Base-by-base conservation (phyloP, 2,329 filamentous ascomycete genomes). In the Ceratocystis cubensis region DNA sequence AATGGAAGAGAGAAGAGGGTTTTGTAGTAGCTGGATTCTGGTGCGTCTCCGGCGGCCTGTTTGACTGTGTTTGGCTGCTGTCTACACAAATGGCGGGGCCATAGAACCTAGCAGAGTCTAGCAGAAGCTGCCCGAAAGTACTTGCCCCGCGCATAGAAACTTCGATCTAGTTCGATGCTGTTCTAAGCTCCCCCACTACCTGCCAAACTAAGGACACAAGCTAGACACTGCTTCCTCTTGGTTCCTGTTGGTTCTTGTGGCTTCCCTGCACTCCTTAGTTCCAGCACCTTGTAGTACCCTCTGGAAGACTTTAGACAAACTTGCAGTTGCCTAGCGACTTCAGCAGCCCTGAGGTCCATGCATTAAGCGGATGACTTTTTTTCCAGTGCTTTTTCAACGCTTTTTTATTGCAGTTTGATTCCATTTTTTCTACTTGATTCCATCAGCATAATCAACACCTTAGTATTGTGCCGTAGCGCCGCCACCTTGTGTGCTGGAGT, bases 131-230 rank as follows among this genome's bases (percentile, higher is more conserved):
- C 57, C 62, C 62, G 61, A 68, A 67, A 64, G 63, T 46, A 41
- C 59, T 53, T 64, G 62, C 69, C 69, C 69, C 69, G 67, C 69
- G 64, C 67, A 44, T 61, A 30, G 56, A 66, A 57, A 68, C 65
- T 78, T 78, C 76, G 75, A 78, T 75, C 73, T 69, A 76, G 72
- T 78, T 78, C 76, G 75, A 74, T 73, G 74, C 73, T 74, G 71
- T 78, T 78, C 76, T 74, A 78, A 68, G 75, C 67, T 68, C 67
- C 64, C 37, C 64, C 64, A 66, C 67, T 61, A 64, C 61, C 61
- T 57, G 33, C 45, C 61, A 64, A 64, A 67, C 66, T 44, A 56
- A 28, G 45, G 63, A 67, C 61, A 46, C 37, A 61, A 28, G 44
- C 44, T 44, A 50, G 56, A 50, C 33, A 48, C 59, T 28, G 48